A percentile compares a stretch with the other conserved stretches of the same genome.
These are phyloP conservation scores for Talaromyces pinophilus DNA, from an alignment of 2,329 filamentous ascomycete species.

Conservation along the genomic window DNA sequence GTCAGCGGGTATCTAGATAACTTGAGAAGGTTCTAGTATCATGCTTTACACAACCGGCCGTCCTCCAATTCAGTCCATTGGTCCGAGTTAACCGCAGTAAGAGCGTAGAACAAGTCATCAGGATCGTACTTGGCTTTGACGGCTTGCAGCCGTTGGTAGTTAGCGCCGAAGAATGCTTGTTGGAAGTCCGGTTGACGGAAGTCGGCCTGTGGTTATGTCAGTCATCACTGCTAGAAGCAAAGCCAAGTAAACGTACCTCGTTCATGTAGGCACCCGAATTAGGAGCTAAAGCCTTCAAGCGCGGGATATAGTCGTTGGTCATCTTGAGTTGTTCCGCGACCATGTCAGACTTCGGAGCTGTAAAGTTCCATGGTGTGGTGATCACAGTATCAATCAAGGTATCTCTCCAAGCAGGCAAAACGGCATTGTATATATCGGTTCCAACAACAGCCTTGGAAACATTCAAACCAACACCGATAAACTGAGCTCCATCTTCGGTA, in stretches of 20 bases:
- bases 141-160: constrained; percentile 16
- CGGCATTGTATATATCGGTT: constrained; percentile 41
- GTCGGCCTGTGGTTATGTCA: constrained; percentile 26
- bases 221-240: background rate
- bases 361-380: constrained; percentile 42
- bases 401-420: constrained; percentile 44
- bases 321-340: constrained; percentile 40
- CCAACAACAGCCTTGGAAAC: constrained; percentile 35
- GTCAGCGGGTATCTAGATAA: background rate
- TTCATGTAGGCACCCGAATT: constrained; percentile 46
- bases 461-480: constrained; percentile 42
- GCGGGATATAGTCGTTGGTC: constrained; percentile 43
- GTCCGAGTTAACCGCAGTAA: constrained; percentile 44
- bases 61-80: constrained; percentile 31
- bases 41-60: constrained; percentile 19
- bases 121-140: constrained; percentile 24
- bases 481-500: constrained; percentile 36
- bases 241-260: constrained; percentile 25
- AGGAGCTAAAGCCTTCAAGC: constrained; percentile 43
- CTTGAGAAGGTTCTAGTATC: background rate
- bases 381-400: constrained; percentile 40
- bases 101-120: constrained; percentile 42
- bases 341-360: constrained; percentile 41
- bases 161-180: constrained; percentile 22
- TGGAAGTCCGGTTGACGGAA: constrained; percentile 23